Conservation (phyloP, 331 rosid species). For the Telfairia occidentalis region DNA sequence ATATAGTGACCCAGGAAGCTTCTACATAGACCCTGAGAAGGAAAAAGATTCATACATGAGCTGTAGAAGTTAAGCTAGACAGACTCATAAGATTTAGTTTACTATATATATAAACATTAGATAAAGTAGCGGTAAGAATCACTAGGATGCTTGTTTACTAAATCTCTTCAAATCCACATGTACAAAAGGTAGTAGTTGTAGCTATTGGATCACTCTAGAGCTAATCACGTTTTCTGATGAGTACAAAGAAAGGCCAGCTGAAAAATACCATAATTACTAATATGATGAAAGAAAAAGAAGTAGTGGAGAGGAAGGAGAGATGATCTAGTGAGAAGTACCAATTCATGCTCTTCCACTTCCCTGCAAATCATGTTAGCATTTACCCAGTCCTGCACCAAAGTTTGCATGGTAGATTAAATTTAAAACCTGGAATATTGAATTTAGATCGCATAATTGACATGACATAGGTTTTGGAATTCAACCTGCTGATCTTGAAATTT, state of each 20-base stretch:
- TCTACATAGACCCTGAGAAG: not conserved
- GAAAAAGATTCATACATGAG: not conserved
- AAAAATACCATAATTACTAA: not conserved
- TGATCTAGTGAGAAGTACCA: constrained; percentile 23
- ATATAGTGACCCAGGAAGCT: not conserved
- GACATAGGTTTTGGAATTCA: constrained; percentile 15
- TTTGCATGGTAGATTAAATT: constrained; percentile 18
- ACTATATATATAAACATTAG: not conserved
- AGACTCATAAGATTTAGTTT: not conserved
- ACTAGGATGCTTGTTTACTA: not conserved
- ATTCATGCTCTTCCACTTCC: constrained; percentile 30
- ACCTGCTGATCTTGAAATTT: constrained; percentile 64
- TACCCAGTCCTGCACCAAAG: constrained; percentile 45
- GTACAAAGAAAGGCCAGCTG: constrained; percentile 1
- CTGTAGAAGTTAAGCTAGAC: not conserved
- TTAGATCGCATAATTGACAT: not conserved
- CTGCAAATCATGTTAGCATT: constrained; percentile 22
- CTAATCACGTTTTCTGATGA: not conserved
- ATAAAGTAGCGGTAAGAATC: not conserved
- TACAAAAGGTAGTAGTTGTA: not conserved
- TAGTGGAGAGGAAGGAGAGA: not conserved
- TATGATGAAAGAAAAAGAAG: not conserved
- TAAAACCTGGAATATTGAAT: constrained; percentile 8
- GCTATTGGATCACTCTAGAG: not conserved
- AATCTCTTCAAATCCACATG: not conserved